Evolutionary conservation across 2,329 filamentous ascomycete genomes (phyloP).

Genomic region (Penicillium sp.): DNA sequence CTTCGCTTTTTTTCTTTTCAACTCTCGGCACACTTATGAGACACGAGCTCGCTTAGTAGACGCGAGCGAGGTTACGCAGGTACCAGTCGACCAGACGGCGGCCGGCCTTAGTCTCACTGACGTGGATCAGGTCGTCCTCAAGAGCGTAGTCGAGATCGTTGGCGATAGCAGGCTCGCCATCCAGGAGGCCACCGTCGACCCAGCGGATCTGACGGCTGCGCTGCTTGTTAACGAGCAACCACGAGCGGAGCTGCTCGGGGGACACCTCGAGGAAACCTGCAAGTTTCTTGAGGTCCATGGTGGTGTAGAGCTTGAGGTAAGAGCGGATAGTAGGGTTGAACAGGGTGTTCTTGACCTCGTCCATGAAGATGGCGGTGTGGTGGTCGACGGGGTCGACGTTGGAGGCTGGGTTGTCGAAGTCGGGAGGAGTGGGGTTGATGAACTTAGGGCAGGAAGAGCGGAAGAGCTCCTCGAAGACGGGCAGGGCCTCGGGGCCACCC

Average conservation of each 20-base stretch:
- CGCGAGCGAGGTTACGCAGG: constrained; percentile 90
- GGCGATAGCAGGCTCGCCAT: constrained; percentile 88
- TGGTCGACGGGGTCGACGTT: constrained; percentile 98
- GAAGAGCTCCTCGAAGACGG: constrained; percentile 98
- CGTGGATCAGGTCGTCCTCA: constrained; percentile 95
- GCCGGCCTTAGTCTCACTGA: constrained; percentile 97
- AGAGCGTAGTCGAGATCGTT: constrained; percentile 97
- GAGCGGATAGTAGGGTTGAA: constrained; percentile 97
- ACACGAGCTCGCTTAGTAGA: constrained; percentile 62
- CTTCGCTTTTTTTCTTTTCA: constrained; percentile 20
- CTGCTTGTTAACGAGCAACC: constrained; percentile 97
- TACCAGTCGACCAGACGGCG: constrained; percentile 99
- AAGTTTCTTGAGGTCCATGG: constrained; percentile 98
- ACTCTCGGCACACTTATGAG: constrained; percentile 16
- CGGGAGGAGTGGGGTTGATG: constrained; percentile 93
- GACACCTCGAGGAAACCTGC: constrained; percentile 95
- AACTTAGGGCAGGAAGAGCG: constrained; percentile 97
- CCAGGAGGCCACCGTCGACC: constrained; percentile 83
- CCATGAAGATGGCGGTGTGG: constrained; percentile 97
- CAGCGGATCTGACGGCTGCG: constrained; percentile 94
- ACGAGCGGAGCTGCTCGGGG: constrained; percentile 90
- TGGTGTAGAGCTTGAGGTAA: constrained; percentile 98
- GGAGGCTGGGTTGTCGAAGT: constrained; percentile 94
- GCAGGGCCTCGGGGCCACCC: constrained; percentile 89
- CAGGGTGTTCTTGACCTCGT: constrained; percentile 99